These are phyloP conservation scores for Myxozyma vanderwaltii DNA, from an alignment of 805 yeast species.

Conservation along the genomic window DNA sequence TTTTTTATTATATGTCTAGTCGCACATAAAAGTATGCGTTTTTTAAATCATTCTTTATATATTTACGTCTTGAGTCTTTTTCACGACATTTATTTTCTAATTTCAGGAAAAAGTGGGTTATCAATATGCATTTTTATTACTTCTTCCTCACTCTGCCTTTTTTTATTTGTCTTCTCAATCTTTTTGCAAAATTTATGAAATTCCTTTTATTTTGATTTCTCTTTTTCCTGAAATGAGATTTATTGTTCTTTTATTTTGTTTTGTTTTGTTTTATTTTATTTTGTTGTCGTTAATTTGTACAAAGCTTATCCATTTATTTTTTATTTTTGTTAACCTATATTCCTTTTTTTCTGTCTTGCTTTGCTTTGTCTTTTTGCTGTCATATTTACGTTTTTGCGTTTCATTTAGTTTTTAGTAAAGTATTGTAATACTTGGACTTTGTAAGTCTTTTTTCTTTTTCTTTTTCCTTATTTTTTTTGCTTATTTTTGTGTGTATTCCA, in stretches of 20 bases:
- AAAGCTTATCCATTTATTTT: background rate
- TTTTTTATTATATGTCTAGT: background rate
- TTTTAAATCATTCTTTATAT: too few relatives aligned
- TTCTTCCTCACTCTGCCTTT: background rate
- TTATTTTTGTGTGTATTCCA: background rate
- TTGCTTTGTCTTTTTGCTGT: background rate
- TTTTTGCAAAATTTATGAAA: too few relatives aligned
- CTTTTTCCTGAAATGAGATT: too few relatives aligned
- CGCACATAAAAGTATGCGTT: slow-evolving; percentile 9
- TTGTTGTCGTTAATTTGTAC: background rate
- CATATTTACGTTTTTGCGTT: background rate
- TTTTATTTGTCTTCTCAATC: background rate
- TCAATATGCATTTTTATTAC: background rate
- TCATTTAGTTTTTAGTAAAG: background rate
- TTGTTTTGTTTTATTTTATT: too few relatives aligned
- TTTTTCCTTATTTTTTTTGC: background rate
- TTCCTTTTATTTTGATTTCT: too few relatives aligned
- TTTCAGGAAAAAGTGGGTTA: background rate
- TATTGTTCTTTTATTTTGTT: too few relatives aligned
- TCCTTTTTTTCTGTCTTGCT: background rate
- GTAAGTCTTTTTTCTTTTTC: background rate
- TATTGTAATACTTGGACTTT: too few relatives aligned
- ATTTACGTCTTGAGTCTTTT: too few relatives aligned
- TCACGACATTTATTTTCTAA: background rate
- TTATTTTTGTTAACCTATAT: background rate